phyloP scores from a whole-genome alignment of 768 basidiomycete genomes.

The Lentinula raphanica region DNA sequence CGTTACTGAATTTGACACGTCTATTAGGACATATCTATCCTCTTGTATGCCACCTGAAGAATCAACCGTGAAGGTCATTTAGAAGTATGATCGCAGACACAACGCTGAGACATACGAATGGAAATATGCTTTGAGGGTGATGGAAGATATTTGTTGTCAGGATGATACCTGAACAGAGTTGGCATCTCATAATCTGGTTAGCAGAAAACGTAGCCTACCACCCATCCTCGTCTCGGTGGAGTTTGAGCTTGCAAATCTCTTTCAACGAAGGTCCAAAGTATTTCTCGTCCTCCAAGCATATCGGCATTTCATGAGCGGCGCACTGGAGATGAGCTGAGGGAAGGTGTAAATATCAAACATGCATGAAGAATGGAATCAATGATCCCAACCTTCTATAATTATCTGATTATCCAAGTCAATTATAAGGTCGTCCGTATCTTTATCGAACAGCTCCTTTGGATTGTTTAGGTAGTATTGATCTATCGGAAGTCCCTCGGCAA shows the following conservation, averaged over 20 bases:
- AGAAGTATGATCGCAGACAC: neutral
- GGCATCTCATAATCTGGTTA: too few relatives aligned
- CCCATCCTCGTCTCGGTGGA: conserved; percentile 70
- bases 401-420: conserved; percentile 71
- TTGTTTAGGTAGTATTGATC: conserved; percentile 71
- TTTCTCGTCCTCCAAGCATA: conserved; percentile 54
- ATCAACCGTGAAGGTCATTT: neutral
- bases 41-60: conserved; percentile 62
- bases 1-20: conserved; percentile 41
- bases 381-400: conserved; percentile 55
- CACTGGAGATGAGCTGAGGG: conserved; percentile 76
- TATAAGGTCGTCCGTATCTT: conserved; percentile 54
- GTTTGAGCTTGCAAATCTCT: conserved; percentile 54
- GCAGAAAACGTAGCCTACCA: conserved; percentile 56
- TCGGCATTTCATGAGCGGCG: conserved; percentile 81
- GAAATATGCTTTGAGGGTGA: conserved; percentile 68
- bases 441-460: conserved; percentile 67
- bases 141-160: conserved; percentile 74
- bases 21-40: conserved; percentile 72
- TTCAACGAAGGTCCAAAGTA: conserved; percentile 68
- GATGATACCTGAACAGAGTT: conserved; percentile 78
- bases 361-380: neutral
- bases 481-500: conserved; percentile 63
- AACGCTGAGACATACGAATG: conserved; percentile 41
- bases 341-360: conserved; percentile 3